Base-by-base conservation (phyloP, 2,329 filamentous ascomycete genomes). In the Ophiostoma pallidulum region DNA sequence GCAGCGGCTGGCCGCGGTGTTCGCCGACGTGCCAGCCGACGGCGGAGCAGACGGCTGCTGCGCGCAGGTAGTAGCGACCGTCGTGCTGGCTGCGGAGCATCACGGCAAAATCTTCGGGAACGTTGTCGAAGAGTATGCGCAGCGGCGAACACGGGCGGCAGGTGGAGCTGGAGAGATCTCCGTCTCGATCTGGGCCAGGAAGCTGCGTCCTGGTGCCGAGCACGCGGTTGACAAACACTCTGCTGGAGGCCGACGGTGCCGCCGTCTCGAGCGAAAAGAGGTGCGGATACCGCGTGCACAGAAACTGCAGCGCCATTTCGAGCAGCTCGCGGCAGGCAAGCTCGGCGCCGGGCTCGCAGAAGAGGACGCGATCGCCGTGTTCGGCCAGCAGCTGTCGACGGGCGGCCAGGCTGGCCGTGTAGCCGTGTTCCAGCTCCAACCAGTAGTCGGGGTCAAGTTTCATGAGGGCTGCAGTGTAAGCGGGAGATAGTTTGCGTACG, bases 381-480 rank as follows among this genome's bases (percentile, higher is more conserved):
- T 80, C 66, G 10, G 66, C 67, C 58, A 80, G 84, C 0, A 94
- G 71, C 0, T 65, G 67, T 58, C 80, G 74, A 16, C 88, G 82
- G 59, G 90, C 78, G 5, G 72, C 70, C 54, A 94, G 81, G 19
- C 83, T 77, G 1, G 71, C 58, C 39, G 65, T 66, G 60, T 94
- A 94, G 3, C 77, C 84, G 42, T 70, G 81, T 55, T 92, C 86
- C 2, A 94, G 72, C 64, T 94, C 88, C n/a, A 94, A 69, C 88
- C 88, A 94, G 77, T 83, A 94, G 60, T 94, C 82, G 0, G 80
- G 68, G 52, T 94, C 85, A 62, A 92, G 67, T 56, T 87, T 94
- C 37, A 76, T 81, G 8, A 91, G 68, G 2, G 86, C 86, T 92
- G 51, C 4, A 6, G 12, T 4, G 31, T 41, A 14, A 47, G 45